phyloP scores from a whole-genome alignment of 2,329 filamentous ascomycete species.

The Aspergillus japonicus region DNA sequence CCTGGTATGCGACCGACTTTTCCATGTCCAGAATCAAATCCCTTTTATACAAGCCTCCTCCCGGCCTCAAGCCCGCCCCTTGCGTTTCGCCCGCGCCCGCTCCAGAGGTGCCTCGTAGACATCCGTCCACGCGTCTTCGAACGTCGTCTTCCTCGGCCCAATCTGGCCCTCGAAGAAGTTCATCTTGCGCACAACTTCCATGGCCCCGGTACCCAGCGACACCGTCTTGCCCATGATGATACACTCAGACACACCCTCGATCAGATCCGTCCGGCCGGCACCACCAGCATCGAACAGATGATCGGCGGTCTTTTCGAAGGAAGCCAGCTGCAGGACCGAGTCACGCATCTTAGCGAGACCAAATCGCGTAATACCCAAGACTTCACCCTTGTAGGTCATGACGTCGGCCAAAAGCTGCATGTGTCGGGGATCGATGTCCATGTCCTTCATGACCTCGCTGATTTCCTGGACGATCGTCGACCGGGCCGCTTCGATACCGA shows the following conservation, averaged over 20 bases:
- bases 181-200: constrained; percentile 80
- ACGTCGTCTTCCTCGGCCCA: constrained; percentile 57
- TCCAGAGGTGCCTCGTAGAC: constrained; percentile 13
- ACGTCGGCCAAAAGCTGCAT: constrained; percentile 97
- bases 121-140: constrained; percentile 61
- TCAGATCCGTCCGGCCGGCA: constrained; percentile 84
- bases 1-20: constrained; percentile 5
- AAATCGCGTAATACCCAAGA: constrained; percentile 94
- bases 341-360: constrained; percentile 96
- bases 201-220: constrained; percentile 83
- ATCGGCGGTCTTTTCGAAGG: constrained; percentile 97
- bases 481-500: constrained; percentile 93
- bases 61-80: background rate
- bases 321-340: constrained; percentile 86
- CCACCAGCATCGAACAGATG: constrained; percentile 94
- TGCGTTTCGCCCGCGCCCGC: constrained; percentile 12
- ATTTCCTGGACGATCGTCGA: constrained; percentile 89
- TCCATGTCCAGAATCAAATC: background rate
- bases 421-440: constrained; percentile 95
- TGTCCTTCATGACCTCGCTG: constrained; percentile 80
- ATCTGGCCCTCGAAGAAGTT: constrained; percentile 64
- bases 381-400: constrained; percentile 98
- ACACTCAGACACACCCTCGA: constrained; percentile 92
- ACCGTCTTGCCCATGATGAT: constrained; percentile 99
- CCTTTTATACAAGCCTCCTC: constrained; percentile 4